Base-by-base conservation (phyloP, 495 filamentous ascomycete genomes). In the Darksidea phi region DNA sequence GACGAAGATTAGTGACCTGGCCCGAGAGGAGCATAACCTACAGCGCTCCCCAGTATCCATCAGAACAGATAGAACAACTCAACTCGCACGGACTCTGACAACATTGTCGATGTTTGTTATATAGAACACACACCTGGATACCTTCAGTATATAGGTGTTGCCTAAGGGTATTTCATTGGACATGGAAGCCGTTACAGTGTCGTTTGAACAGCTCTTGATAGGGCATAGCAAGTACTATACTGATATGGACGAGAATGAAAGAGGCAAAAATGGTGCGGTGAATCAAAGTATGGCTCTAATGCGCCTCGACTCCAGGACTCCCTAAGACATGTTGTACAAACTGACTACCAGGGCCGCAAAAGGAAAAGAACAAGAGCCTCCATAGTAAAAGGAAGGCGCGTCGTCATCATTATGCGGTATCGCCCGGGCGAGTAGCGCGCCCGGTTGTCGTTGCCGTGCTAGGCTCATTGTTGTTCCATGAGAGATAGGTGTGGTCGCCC, bases 401-500 rank as follows among this genome's bases (percentile, higher is more conserved):
- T 51, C 26, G 32, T 61, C 32, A 47, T 61, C 36, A 65, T 71
- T 57, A 75, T 59, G 70, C 70, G 36, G 54, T 45, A 15, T 75
- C 74, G 45, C 63, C 63, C 7, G 72, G 70, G 46, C 73, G 69
- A 18, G 56, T 17, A 50, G 61, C 66, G 23, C 73, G 64, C 1
- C 84, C 84, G 47, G 81, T 83, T 48, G 82, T 75, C 48, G 81
- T 80, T 55, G 82, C 83, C 5, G 80, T 80, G 42, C 76, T 82
- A 1, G 86, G 82, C 36, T 87, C 83, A 21, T 94, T 90, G 70
- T 91, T 93, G 75, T 97, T 96, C 95, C 95, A 99, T 8, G 88
- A 90, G 38, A 99, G 81, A 74, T 97, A 97, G 26, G 90, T 96
- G 71, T 96, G 94, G 73, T 99, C 94, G 25, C 94, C 94, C 45